A percentile compares a stretch with the other conserved stretches of the same genome.
phyloP scores from a whole-genome alignment of 805 yeast genomes.

The Candida silvicultrix region DNA sequence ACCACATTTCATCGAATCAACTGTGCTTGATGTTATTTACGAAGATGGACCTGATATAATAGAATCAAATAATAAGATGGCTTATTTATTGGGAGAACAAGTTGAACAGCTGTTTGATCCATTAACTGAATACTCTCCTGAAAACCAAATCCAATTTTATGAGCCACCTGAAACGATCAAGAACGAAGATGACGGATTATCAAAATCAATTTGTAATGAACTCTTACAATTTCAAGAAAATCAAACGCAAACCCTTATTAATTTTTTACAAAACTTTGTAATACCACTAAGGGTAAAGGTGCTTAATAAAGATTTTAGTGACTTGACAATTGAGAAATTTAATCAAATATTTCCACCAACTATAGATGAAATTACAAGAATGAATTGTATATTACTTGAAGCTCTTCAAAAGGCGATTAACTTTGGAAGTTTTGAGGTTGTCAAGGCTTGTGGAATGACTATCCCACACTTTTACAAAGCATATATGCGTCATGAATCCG shows the following conservation, averaged over 20 bases:
- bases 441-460: slow-evolving; percentile 75
- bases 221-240: slow-evolving; percentile 66
- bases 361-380: slow-evolving; percentile 86
- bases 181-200: slow-evolving; percentile 28
- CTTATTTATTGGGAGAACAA: slow-evolving; percentile 75
- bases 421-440: slow-evolving; percentile 67
- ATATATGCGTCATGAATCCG: slow-evolving; percentile 90
- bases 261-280: slow-evolving; percentile 69
- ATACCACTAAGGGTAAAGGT: slow-evolving; percentile 73
- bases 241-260: slow-evolving; percentile 64
- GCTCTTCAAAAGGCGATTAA: slow-evolving; percentile 61
- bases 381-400: slow-evolving; percentile 79
- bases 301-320: slow-evolving; percentile 44
- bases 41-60: slow-evolving; percentile 42
- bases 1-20: slow-evolving; percentile 39
- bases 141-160: slow-evolving; percentile 68
- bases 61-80: slow-evolving; percentile 70
- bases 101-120: slow-evolving; percentile 88
- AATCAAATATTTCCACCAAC: slow-evolving; percentile 91
- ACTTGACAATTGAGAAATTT: slow-evolving; percentile 54
- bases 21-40: slow-evolving; percentile 71
- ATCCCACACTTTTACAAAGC: slow-evolving; percentile 92
- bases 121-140: slow-evolving; percentile 86
- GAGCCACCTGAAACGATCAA: slow-evolving; percentile 41
- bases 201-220: slow-evolving; percentile 57